Conservation (phyloP, 2,329 filamentous ascomycete genomes). For the Xylariales sp. region DNA sequence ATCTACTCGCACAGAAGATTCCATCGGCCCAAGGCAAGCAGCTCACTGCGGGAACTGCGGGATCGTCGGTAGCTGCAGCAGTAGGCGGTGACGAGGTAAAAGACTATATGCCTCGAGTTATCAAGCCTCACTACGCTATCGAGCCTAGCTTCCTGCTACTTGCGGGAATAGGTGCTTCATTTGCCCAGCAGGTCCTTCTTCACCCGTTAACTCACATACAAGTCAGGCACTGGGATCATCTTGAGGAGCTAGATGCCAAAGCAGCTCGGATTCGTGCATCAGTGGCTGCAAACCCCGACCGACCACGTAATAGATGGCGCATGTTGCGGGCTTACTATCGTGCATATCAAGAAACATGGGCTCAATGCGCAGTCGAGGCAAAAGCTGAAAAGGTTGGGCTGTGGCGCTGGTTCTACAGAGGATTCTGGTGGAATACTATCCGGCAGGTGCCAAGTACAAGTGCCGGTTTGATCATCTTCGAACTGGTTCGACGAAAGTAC, state of each 20-base stretch:
- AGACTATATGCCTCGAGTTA: conserved; percentile 38
- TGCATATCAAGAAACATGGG: conserved; percentile 65
- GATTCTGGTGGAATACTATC: conserved; percentile 69
- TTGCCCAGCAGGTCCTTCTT: conserved; percentile 65
- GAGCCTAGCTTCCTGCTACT: conserved; percentile 69
- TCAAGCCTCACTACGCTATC: conserved; percentile 70
- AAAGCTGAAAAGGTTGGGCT: conserved; percentile 50
- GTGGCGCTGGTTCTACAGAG: conserved; percentile 62
- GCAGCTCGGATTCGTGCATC: conserved; percentile 40
- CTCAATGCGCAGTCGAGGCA: conserved; percentile 55
- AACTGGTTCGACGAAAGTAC: conserved; percentile 70
- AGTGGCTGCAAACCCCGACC: conserved; percentile 22
- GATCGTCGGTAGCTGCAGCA: no score
- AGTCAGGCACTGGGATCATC: conserved; percentile 66
- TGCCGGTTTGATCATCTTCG: conserved; percentile 74
- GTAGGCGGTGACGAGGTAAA: no score
- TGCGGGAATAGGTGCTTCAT: conserved; percentile 64
- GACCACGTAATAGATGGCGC: conserved; percentile 35
- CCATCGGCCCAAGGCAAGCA: conserved; percentile 21
- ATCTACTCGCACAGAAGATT: conserved; percentile 43
- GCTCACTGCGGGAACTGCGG: conserved; percentile 12
- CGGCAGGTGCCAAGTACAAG: conserved; percentile 73
- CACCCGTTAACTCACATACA: conserved; percentile 70
- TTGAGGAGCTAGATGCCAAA: conserved; percentile 67
- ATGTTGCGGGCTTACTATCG: conserved; percentile 64